These are phyloP conservation scores for Rhizophagus prolifer DNA, from an alignment of 192 early-diverging fungal species.

Conservation along the genomic window DNA sequence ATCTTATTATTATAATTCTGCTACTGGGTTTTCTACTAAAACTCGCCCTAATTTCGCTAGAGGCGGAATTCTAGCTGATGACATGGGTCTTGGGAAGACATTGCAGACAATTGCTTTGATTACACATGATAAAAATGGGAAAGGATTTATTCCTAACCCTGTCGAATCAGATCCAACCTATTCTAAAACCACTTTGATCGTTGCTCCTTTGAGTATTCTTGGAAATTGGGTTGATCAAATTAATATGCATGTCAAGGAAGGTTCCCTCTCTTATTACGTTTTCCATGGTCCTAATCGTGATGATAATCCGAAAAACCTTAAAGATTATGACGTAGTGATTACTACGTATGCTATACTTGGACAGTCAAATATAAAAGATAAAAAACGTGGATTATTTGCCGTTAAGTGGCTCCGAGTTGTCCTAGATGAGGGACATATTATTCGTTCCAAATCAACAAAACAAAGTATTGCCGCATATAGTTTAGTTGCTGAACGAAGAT, in stretches of 20 bases:
- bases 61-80: conserved; percentile 61
- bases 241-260: conserved; percentile 40
- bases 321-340: conserved; percentile 12
- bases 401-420: conserved; percentile 80
- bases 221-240: conserved; percentile 57
- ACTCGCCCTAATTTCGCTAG: conserved; percentile 11
- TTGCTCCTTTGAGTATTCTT: conserved; percentile 53
- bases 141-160: not conserved
- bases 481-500: conserved; percentile 57
- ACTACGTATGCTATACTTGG: not conserved
- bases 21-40: not conserved
- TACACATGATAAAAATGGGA: conserved; percentile 27
- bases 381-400: conserved; percentile 9
- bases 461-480: conserved; percentile 54
- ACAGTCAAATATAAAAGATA: not conserved
- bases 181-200: conserved; percentile 43
- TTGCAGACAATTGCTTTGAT: conserved; percentile 70
- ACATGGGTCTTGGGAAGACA: conserved; percentile 73
- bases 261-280: conserved; percentile 39
- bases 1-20: not conserved
- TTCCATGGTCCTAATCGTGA: conserved; percentile 45
- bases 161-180: not conserved
- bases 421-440: conserved; percentile 80
- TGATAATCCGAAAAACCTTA: conserved; percentile 22
- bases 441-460: conserved; percentile 52